Evolutionary conservation across 805 yeast genomes (phyloP).

Genomic region (Metschnikowia henanensis): DNA sequence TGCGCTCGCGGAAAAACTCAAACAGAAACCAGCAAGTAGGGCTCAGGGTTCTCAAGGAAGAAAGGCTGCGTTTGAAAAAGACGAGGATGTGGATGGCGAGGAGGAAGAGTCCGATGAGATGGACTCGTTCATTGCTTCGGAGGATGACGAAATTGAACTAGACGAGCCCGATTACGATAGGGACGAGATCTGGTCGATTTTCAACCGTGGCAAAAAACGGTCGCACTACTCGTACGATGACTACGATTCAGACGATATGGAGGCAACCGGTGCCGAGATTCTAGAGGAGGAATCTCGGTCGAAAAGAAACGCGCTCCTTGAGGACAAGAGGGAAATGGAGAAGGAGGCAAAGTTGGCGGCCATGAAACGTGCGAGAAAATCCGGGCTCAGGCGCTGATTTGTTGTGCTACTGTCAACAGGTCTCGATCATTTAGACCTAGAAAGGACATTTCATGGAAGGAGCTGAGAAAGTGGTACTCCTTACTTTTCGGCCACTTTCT

Average conservation of each 20-base stretch:
- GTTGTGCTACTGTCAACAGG: no score
- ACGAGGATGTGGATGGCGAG: slow-evolving; percentile 18
- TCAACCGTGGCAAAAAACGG: slow-evolving; percentile 63
- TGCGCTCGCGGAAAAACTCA: slow-evolving; percentile 45
- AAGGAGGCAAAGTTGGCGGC: slow-evolving; percentile 49
- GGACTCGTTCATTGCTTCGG: slow-evolving; percentile 57
- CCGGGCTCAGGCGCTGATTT: background rate
- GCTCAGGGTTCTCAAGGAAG: slow-evolving; percentile 4
- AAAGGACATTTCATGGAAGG: no score
- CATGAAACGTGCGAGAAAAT: slow-evolving; percentile 36
- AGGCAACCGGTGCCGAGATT: slow-evolving; percentile 89
- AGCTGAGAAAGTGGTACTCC: no score
- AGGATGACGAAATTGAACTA: slow-evolving; percentile 24
- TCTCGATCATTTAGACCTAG: no score
- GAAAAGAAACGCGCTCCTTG: slow-evolving; percentile 64
- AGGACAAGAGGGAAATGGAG: slow-evolving; percentile 71
- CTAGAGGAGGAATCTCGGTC: slow-evolving; percentile 79
- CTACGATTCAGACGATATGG: slow-evolving; percentile 72
- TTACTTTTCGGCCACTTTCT: no score
- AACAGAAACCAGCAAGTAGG: slow-evolving; percentile 9
- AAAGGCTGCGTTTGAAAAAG: background rate
- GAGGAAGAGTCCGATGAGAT: slow-evolving; percentile 47
- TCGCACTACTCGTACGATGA: slow-evolving; percentile 47
- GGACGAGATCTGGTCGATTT: slow-evolving; percentile 88
- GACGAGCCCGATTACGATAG: slow-evolving; percentile 58